phyloP scores from a whole-genome alignment of 2,329 filamentous ascomycete genomes.

The Alternaria incomplexa region DNA sequence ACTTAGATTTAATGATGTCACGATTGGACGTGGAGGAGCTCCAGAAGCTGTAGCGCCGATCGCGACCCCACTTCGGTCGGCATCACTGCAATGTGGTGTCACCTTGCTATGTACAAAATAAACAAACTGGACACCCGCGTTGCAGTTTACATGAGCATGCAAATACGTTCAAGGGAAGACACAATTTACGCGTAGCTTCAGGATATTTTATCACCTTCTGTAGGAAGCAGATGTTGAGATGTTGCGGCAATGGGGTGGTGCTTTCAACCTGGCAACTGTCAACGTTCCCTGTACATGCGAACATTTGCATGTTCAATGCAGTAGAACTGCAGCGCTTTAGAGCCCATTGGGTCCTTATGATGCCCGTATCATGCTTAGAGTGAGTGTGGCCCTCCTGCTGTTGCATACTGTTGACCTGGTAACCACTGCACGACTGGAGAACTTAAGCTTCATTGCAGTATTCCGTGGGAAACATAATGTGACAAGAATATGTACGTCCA shows the following conservation, averaged over 20 bases:
- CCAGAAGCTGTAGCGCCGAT: slow-evolving; percentile 1
- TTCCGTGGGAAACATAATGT: neutral
- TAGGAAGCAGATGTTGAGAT: neutral
- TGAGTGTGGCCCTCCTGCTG: neutral
- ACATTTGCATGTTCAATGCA: neutral
- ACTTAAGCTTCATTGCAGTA: neutral
- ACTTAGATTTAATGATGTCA: slow-evolving; percentile 22
- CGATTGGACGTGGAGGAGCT: slow-evolving; percentile 2
- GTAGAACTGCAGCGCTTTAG: neutral
- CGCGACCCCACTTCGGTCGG: neutral
- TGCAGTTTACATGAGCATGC: neutral
- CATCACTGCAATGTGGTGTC: neutral
- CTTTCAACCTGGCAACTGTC: neutral
- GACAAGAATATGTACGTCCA: neutral
- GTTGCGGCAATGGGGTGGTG: neutral
- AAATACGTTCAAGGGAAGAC: no score
- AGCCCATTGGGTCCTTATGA: neutral
- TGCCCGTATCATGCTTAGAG: neutral
- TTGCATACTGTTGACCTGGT: neutral
- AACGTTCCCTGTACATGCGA: neutral
- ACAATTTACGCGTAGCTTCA: no score
- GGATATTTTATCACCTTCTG: no score
- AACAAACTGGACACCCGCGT: neutral
- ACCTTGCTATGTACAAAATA: neutral
- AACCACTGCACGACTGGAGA: neutral